Evolutionary conservation across 192 early-diverging fungal genomes (phyloP).

Genomic region (Kappamyces sp.): DNA sequence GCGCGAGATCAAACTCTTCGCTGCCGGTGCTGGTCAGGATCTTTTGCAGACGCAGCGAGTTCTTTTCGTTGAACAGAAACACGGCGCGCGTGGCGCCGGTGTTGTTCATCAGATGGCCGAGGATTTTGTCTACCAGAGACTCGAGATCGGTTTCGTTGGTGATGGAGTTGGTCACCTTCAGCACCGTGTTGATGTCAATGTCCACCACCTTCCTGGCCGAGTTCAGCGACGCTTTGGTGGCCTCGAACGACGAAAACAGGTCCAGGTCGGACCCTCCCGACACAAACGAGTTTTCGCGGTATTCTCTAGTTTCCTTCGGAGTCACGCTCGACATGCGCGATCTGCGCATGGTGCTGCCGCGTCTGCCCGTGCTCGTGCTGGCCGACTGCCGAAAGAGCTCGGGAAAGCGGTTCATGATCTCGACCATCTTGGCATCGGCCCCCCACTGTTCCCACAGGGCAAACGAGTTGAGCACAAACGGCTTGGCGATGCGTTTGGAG

Average conservation of each 20-base stretch:
- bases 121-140: conserved; percentile 32
- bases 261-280: too few relatives aligned
- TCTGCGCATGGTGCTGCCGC: too few relatives aligned
- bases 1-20: conserved; percentile 6
- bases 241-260: too few relatives aligned
- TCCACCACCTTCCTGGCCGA: conserved; percentile 18
- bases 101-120: conserved; percentile 41
- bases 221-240: too few relatives aligned
- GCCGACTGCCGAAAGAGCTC: too few relatives aligned
- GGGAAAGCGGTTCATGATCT: background rate
- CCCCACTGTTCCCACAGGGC: conserved; percentile 37
- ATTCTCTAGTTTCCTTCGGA: too few relatives aligned
- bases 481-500: conserved; percentile 26
- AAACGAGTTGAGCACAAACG: conserved; percentile 30
- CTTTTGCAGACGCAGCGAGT: background rate
- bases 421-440: conserved; percentile 21
- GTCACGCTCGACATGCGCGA: too few relatives aligned
- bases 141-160: conserved; percentile 42
- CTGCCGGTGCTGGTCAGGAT: conserved; percentile 11
- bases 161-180: conserved; percentile 43
- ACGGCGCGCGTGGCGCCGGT: conserved; percentile 38
- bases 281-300: too few relatives aligned
- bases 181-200: conserved; percentile 43
- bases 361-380: too few relatives aligned
- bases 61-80: conserved; percentile 21